Percentiles rank a stretch among this genome's conserved stretches.
Conservation (phyloP, 768 basidiomycete species). For the Candolleomyces efflorescens region DNA sequence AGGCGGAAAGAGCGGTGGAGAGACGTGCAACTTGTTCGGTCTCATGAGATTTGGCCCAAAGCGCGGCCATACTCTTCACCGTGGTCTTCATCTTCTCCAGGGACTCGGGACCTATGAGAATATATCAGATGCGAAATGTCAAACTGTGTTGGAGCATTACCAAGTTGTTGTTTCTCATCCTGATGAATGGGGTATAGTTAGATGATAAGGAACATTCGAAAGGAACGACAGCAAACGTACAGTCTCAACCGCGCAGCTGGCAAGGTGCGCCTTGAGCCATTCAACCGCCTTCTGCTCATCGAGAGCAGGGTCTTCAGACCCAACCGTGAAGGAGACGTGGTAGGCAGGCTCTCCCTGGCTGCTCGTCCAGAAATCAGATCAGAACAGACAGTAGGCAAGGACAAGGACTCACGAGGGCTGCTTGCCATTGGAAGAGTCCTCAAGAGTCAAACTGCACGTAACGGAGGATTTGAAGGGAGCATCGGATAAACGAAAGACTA, state of each 20-base stretch:
- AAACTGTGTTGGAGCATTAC: background rate
- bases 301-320: background rate
- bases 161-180: background rate
- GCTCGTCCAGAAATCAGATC: background rate
- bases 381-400: too few relatives aligned
- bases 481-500: conserved; percentile 3
- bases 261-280: background rate
- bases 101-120: background rate
- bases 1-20: background rate
- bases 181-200: background rate
- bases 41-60: background rate
- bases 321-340: conserved; percentile 2
- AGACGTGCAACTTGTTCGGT: background rate
- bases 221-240: background rate
- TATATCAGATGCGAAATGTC: background rate
- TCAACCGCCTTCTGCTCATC: background rate
- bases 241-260: background rate
- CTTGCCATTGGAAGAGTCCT: background rate
- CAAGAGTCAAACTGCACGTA: conserved; percentile 1
- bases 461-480: background rate
- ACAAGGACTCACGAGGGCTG: background rate
- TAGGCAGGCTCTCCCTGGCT: background rate
- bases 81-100: background rate
- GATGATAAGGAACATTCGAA: background rate
- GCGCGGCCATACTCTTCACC: background rate